Percentiles rank a stretch among this genome's conserved stretches.
These are phyloP conservation scores for Botrytis deweyae DNA, from an alignment of 2,329 filamentous ascomycete species.

Conservation along the genomic window DNA sequence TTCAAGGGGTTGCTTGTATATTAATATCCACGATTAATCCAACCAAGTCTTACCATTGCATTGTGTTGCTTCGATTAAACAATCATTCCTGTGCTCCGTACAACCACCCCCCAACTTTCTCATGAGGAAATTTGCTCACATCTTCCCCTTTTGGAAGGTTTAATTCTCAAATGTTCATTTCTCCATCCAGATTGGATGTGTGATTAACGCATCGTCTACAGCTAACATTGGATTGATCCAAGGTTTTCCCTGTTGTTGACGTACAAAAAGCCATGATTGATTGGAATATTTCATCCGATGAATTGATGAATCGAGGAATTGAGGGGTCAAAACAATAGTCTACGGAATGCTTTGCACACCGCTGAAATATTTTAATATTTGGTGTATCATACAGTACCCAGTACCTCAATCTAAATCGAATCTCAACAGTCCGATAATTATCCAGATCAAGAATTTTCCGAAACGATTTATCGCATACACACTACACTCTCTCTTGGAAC, in stretches of 20 bases:
- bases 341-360: conserved; percentile 13
- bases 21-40: background rate
- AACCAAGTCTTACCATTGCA: conserved; percentile 5
- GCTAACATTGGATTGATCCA: background rate
- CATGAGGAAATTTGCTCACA: conserved; percentile 2
- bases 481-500: background rate
- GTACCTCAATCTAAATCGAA: background rate
- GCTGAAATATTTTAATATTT: background rate
- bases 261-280: background rate
- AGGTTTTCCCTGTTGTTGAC: conserved; percentile 5
- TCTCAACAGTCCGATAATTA: conserved; percentile 1
- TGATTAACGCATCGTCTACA: background rate
- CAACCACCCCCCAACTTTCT: conserved; percentile 12
- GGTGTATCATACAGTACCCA: background rate
- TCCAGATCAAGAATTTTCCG: background rate
- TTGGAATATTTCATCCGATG: conserved; percentile 8
- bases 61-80: background rate
- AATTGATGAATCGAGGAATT: background rate
- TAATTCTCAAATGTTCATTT: background rate
- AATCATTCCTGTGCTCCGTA: background rate
- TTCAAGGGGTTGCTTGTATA: conserved; percentile 6
- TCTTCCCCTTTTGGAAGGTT: conserved; percentile 1
- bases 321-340: background rate
- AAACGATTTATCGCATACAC: background rate
- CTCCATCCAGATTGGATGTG: background rate